phyloP scores from a whole-genome alignment of 805 yeast species.

The Zygosaccharomyces lentus region DNA sequence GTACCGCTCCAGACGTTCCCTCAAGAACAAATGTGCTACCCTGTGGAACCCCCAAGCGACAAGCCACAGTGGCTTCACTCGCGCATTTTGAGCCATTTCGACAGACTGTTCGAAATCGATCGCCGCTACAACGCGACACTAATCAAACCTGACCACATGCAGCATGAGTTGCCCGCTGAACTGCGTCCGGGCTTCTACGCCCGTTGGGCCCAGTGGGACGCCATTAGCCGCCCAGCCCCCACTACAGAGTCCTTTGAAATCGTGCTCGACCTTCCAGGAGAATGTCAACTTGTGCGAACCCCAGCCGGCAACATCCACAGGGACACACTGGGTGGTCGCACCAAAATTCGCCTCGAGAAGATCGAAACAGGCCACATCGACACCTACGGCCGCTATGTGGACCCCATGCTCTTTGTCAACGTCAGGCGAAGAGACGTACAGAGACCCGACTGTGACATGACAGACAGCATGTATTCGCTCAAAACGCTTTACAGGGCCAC shows the following conservation, averaged over 20 bases:
- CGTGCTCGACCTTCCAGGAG: conserved; percentile 24
- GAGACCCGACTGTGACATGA: conserved; percentile 12
- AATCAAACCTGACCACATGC: conserved; percentile 39
- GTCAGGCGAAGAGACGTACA: conserved; percentile 9
- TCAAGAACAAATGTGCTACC: conserved; percentile 2
- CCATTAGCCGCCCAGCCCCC: conserved; percentile 16
- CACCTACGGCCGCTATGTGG: conserved; percentile 34
- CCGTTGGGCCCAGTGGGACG: conserved; percentile 25
- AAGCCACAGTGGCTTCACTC: conserved; percentile 34
- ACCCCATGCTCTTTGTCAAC: conserved; percentile 19
- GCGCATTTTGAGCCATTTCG: conserved; percentile 36
- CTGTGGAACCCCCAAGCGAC: not conserved
- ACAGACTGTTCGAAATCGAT: conserved; percentile 45
- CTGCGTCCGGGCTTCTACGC: conserved; percentile 33
- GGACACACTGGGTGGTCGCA: conserved; percentile 39
- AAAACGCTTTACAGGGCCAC: conserved; percentile 19
- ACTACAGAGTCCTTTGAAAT: conserved; percentile 31
- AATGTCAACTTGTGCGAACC: conserved; percentile 5
- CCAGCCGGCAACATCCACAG: conserved; percentile 13
- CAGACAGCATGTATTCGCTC: conserved; percentile 11
- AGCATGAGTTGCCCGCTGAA: conserved; percentile 26
- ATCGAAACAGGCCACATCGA: conserved; percentile 42
- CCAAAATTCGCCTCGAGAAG: conserved; percentile 46
- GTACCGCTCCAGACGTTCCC: not conserved
- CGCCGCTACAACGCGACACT: conserved; percentile 39